A percentile compares a stretch with the other conserved stretches of the same genome.
phyloP scores from a whole-genome alignment of 495 filamentous ascomycete genomes.

The Podospora comata region DNA sequence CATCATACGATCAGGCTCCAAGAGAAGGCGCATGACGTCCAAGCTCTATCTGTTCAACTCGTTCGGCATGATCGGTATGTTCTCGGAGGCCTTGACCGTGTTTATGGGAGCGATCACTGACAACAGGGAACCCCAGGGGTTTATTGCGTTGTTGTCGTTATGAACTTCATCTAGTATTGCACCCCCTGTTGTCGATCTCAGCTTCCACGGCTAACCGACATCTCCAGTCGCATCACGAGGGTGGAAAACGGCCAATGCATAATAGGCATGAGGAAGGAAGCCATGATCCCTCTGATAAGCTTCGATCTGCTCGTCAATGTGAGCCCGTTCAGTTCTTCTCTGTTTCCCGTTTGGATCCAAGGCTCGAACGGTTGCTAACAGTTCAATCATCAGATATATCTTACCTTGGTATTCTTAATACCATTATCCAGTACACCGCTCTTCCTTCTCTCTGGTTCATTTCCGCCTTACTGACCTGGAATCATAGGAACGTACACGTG shows the following conservation, averaged over 20 bases:
- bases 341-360: background rate
- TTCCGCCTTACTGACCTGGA: background rate
- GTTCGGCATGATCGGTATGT: constrained; percentile 49
- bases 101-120: background rate
- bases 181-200: background rate
- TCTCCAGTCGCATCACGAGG: constrained; percentile 42
- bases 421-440: constrained; percentile 43
- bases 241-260: constrained; percentile 48
- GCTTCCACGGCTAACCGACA: background rate
- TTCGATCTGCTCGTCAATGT: constrained; percentile 52
- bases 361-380: background rate
- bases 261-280: constrained; percentile 50
- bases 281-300: constrained; percentile 50
- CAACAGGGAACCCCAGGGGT: constrained; percentile 35
- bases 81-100: background rate
- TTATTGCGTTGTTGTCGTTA: constrained; percentile 44
- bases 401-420: constrained; percentile 49
- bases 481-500: constrained; percentile 40
- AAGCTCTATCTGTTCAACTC: constrained; percentile 52
- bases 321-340: constrained; percentile 3
- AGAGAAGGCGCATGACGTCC: constrained; percentile 43
- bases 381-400: constrained; percentile 41
- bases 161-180: constrained; percentile 53
- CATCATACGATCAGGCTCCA: constrained; percentile 44
- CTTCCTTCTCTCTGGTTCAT: background rate